Evolutionary conservation across 164 flowering plant species (phyloP).

Genomic region (Magnolia kwangsiensis): DNA sequence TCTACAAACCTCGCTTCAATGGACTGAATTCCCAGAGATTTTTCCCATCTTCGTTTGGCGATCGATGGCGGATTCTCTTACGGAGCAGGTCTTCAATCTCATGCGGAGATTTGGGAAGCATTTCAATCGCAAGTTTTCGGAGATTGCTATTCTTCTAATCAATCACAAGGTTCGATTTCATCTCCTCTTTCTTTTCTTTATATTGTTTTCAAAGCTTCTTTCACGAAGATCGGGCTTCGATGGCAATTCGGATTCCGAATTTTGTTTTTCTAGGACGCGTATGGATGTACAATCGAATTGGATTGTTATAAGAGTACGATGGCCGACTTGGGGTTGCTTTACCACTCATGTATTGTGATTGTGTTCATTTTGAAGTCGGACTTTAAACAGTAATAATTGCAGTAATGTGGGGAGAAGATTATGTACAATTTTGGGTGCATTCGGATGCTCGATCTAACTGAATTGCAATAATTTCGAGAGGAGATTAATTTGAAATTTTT

Average conservation of each 20-base stretch:
- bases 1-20: neutral
- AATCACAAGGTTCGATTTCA: constrained; percentile 29
- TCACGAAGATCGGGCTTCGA: neutral
- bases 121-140: constrained; percentile 25
- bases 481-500: too few relatives aligned
- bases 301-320: too few relatives aligned
- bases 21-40: neutral
- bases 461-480: too few relatives aligned
- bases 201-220: neutral
- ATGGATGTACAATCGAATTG: neutral
- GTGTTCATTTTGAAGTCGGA: too few relatives aligned
- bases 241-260: neutral
- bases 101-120: constrained; percentile 20
- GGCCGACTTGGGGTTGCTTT: too few relatives aligned
- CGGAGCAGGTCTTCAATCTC: constrained; percentile 16
- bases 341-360: too few relatives aligned
- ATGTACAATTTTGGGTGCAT: too few relatives aligned
- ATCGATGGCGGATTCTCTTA: constrained; percentile 24
- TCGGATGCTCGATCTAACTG: too few relatives aligned
- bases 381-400: too few relatives aligned
- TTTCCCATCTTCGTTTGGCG: neutral
- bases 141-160: constrained; percentile 19
- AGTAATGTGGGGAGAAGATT: too few relatives aligned
- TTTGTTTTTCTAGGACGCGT: neutral
- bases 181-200: neutral